Evolutionary conservation across 441 rosid genomes (phyloP), one percentile per base, ranked within the genome.

Genomic region (Croton setiger): DNA sequence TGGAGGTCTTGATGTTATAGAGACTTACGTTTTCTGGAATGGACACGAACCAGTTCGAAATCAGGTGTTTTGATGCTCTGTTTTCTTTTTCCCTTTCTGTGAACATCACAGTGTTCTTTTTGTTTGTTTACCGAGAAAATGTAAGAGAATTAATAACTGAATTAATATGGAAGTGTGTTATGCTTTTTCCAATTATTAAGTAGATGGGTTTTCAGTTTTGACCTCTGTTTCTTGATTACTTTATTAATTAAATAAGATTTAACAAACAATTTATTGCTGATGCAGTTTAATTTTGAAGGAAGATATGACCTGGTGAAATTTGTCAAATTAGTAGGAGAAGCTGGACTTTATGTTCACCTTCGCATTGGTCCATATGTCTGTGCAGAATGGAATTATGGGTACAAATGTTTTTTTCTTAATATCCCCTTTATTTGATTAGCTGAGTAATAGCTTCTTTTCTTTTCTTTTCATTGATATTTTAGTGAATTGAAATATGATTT

Each of bases 341-440:
- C 87, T 61, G 84, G 85, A 4, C 80, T 92, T 79, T 87, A 86
- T 56, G 96, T 72, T 41, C 85, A 78, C 45, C 81, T 95, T 60
- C 79, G 98, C 61, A 74, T 95, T 67, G 99, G 99, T 35, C 98
- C 99, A 1, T 95, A 90, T 75, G 85, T 92, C 54, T 95, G 93
- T 70, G 99, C 94, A 55, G 99, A 95, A 66, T 95, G 99, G 99
- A 95, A 87, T 70, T 92, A 92, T 62, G 98, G 99, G 98, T 94
- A 84, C 17, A 27, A 7, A 63, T 59, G n/a, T 45, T 43, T 44
- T n/a, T 41, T 4, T 39, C 0, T 5, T 36, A 12, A n/a, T n/a
- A n/a, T n/a, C 21, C 35, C 15, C 41, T 67, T 54, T 12, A 8
- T 31, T 65, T 18, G 18, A 37, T 65, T 51, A n/a, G 14, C 44